Percentiles rank a stretch among this genome's conserved stretches.
These are phyloP conservation scores for Chrysosporium keratinophilum DNA, from an alignment of 2,329 filamentous ascomycete species.

Conservation along the genomic window DNA sequence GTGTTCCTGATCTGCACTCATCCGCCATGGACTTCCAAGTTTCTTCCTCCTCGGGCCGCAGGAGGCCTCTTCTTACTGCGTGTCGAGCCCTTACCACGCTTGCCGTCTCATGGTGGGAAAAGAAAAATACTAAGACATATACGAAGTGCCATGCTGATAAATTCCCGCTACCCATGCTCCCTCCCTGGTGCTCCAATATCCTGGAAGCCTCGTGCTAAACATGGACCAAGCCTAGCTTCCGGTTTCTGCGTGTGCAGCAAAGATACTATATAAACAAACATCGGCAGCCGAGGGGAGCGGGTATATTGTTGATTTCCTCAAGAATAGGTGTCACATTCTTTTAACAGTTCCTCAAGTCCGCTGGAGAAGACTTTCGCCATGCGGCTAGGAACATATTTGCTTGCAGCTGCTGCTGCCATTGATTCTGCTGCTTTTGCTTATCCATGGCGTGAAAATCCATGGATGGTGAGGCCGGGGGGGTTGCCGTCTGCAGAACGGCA, in stretches of 20 bases:
- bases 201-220: constrained; percentile 1
- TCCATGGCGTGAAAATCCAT: constrained; percentile 1
- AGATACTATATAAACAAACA: not conserved
- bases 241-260: not conserved
- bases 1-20: constrained; percentile 1
- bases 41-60: not conserved
- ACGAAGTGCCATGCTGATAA: not conserved
- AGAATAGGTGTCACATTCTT: not conserved
- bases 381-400: constrained; percentile 1
- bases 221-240: not conserved
- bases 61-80: not conserved
- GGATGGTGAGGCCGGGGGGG: not conserved
- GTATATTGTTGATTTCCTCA: not conserved
- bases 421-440: constrained; percentile 4
- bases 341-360: not conserved
- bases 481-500: not conserved
- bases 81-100: not conserved
- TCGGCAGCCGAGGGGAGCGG: not conserved
- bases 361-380: not conserved
- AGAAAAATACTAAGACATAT: constrained; percentile 7
- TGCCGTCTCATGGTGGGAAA: not conserved
- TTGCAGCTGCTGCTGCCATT: constrained; percentile 6
- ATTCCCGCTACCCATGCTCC: not conserved
- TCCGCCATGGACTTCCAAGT: not conserved
- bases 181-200: not conserved